Evolutionary conservation across 352 stramenopile genomes (phyloP).

Genomic region (Pythium brachiatum): DNA sequence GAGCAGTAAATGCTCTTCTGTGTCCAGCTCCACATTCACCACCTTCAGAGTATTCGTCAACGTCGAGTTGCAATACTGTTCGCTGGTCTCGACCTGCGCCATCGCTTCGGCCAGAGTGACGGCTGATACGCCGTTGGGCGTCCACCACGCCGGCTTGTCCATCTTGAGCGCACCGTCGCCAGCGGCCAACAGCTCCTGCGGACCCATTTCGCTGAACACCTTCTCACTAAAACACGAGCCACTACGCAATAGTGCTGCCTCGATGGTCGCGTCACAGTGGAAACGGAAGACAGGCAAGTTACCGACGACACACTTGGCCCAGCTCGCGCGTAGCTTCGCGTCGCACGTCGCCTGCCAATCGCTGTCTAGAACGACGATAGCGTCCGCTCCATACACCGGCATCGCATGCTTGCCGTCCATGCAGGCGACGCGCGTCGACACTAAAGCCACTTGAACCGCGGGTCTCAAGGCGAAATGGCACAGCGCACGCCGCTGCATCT

Average conservation of each 20-base stretch:
- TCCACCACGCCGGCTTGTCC: constrained; percentile 75
- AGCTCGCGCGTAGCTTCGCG: constrained; percentile 76
- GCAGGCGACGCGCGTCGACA: constrained; percentile 57
- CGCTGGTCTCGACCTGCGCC: constrained; percentile 40
- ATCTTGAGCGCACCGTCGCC: constrained; percentile 32
- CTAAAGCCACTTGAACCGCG: constrained; percentile 64
- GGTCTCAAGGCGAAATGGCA: constrained; percentile 67
- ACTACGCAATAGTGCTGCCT: constrained; percentile 68
- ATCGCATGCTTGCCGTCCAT: constrained; percentile 41
- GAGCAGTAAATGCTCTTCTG: constrained; percentile 78
- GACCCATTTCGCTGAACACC: constrained; percentile 73
- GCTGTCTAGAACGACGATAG: constrained; percentile 78
- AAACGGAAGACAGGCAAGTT: constrained; percentile 63
- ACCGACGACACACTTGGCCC: constrained; percentile 56
- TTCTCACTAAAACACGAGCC: constrained; percentile 77
- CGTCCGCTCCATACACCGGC: constrained; percentile 69
- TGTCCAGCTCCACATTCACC: constrained; percentile 65
- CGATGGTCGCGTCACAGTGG: constrained; percentile 79
- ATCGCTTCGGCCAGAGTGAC: constrained; percentile 18
- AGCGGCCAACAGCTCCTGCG: constrained; percentile 56
- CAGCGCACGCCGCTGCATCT: constrained; percentile 57
- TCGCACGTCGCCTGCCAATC: constrained; percentile 82
- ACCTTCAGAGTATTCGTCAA: constrained; percentile 46
- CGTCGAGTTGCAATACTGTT: constrained; percentile 45
- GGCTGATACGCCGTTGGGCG: constrained; percentile 28